A percentile compares a stretch with the other conserved stretches of the same genome.
Evolutionary conservation across 116 monocot genomes (phyloP).

Genomic region (Papilionanthe hybrid): DNA sequence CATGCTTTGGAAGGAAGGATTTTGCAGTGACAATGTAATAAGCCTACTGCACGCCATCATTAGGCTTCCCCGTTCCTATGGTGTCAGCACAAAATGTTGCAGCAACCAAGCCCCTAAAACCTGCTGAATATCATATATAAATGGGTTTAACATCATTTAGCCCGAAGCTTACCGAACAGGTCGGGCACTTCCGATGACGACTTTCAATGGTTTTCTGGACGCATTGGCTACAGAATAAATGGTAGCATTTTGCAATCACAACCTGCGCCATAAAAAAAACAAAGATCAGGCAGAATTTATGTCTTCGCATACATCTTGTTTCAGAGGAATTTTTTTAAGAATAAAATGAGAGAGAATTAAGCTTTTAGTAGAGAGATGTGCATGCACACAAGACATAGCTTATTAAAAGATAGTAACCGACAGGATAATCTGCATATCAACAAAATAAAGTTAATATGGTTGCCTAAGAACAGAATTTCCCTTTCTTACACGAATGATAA

Average conservation of each 20-base stretch:
- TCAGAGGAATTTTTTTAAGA: too few relatives aligned
- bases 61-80: neutral
- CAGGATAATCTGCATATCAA: too few relatives aligned
- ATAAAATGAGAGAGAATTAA: too few relatives aligned
- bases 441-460: too few relatives aligned
- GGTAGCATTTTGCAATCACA: conserved; percentile 91
- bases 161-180: conserved; percentile 62
- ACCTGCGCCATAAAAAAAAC: conserved; percentile 40
- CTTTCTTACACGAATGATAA: too few relatives aligned
- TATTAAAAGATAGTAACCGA: too few relatives aligned
- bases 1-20: neutral
- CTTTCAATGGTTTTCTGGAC: conserved; percentile 50
- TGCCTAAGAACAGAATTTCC: too few relatives aligned
- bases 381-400: too few relatives aligned
- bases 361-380: too few relatives aligned
- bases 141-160: conserved; percentile 90
- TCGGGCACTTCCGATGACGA: conserved; percentile 80
- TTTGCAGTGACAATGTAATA: neutral
- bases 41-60: neutral
- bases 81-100: neutral
- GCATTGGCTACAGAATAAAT: conserved; percentile 82
- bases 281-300: neutral
- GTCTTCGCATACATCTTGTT: too few relatives aligned
- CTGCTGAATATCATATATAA: conserved; percentile 47
- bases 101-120: neutral